Conservation (phyloP, 2,329 filamentous ascomycete genomes). For the Aspergillus fijiensis region DNA sequence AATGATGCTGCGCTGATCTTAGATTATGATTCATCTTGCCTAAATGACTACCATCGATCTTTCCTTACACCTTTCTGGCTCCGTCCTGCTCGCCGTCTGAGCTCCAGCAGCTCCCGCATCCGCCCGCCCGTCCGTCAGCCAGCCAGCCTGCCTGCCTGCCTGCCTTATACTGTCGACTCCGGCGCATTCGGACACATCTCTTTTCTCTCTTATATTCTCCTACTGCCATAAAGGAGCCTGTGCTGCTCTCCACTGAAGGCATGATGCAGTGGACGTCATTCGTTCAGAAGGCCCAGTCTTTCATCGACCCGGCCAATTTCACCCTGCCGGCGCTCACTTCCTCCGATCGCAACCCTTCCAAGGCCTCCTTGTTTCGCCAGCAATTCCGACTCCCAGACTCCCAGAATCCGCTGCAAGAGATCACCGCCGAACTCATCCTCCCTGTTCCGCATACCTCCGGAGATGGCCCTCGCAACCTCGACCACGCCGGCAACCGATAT, state of each 20-base stretch:
- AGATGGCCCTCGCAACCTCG: conserved; percentile 57
- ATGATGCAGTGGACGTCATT: conserved; percentile 73
- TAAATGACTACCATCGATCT: conserved; percentile 22
- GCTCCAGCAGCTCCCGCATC: conserved; percentile 26
- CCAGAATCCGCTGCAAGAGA: conserved; percentile 92
- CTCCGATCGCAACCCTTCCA: conserved; percentile 80
- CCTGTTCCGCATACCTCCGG: conserved; percentile 68
- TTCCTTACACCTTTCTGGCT: conserved; percentile 22
- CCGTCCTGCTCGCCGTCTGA: conserved; percentile 20
- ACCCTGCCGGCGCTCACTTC: conserved; percentile 70
- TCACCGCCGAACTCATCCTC: conserved; percentile 91
- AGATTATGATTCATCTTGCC: conserved; percentile 31
- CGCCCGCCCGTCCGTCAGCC: conserved; percentile 12
- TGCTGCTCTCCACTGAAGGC: conserved; percentile 13
- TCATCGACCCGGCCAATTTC: conserved; percentile 86
- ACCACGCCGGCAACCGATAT: conserved; percentile 76
- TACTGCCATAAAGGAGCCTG: background rate
- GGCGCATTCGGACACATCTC: background rate
- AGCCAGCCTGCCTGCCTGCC: conserved; percentile 14
- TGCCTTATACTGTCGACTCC: background rate
- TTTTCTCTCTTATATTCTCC: conserved; percentile 4
- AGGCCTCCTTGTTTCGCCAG: conserved; percentile 87
- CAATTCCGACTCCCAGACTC: conserved; percentile 93
- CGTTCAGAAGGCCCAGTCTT: conserved; percentile 91
- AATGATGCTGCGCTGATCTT: conserved; percentile 24